Evolutionary conservation across 2,329 filamentous ascomycete species (phyloP), one percentile per base, ranked within the genome.

Genomic region (Trichothecium sympodiale): DNA sequence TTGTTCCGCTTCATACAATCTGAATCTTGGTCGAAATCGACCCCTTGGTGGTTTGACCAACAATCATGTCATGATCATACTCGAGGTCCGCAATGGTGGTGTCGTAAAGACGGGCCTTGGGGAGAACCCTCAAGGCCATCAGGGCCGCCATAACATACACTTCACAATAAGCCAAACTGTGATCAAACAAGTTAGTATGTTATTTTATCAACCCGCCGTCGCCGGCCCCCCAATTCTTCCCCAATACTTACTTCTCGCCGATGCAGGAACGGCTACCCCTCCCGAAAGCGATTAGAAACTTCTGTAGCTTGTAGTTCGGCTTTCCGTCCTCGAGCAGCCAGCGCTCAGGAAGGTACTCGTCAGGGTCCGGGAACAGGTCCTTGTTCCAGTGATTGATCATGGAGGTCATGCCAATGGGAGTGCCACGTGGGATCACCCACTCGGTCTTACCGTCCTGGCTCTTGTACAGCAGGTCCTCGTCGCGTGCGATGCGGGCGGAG

Each of bases 281-380:
- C 29, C 40, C 35, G 27, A 42, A 42, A 8, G 35, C 34, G 17
- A 38, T 38, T 30, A 42, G 28, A n/a, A 34, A 34, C 37, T 38
- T 42, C 33, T 35, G 31, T 14, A 56, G 29, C 31, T 45, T 46
- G 20, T 51, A 43, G 25, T 54, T 48, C 1, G 46, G 46, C 37
- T 48, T 40, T 8, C 44, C 48, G 6, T 41, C 29, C 1, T 46
- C 42, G 16, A 32, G 12, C 1, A 50, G 28, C 41, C 46, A 59
- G 9, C 51, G 41, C 41, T 47, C 52, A 0, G 60, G 61, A 3
- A 43, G 39, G 36, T 59, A 64, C 12, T 50, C 38, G n/a, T 49
- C 42, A 1, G 59, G 53, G 0, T 47, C 29, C 2, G 50, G 47
- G 31, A 61, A 64, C 3, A 54, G 36, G 7, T 45, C 46, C 37